phyloP scores from a whole-genome alignment of 257 asterid species.

The Nicotiana noctiflora region DNA sequence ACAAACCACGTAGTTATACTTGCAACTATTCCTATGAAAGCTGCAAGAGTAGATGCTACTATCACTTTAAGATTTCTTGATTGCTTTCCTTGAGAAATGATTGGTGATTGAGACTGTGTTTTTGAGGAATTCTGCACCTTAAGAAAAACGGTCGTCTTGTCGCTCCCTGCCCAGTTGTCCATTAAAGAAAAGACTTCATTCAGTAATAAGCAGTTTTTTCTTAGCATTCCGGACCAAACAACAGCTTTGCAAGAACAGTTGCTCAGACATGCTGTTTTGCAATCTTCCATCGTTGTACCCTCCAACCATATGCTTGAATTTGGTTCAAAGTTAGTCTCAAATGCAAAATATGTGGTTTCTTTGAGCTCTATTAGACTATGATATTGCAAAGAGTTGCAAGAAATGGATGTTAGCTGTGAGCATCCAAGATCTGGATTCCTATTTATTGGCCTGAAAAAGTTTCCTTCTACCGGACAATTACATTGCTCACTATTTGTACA shows the following conservation, averaged over 20 bases:
- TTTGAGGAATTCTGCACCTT: neutral
- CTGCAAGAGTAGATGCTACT: neutral
- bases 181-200: neutral
- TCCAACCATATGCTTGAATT: neutral
- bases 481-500: neutral
- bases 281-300: neutral
- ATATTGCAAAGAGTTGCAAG: neutral
- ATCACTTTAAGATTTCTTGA: neutral
- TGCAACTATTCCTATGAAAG: neutral
- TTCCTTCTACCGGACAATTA: neutral
- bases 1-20: neutral
- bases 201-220: conserved; percentile 5
- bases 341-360: neutral
- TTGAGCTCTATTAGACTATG: neutral
- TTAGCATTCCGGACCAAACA: neutral
- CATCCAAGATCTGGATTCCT: neutral
- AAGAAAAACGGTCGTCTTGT: neutral
- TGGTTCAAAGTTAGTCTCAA: no score
- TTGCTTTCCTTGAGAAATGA: neutral
- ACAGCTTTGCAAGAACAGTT: conserved; percentile 4
- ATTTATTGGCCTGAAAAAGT: neutral
- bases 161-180: neutral
- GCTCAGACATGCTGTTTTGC: conserved; percentile 3
- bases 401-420: neutral
- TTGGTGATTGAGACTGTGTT: neutral